These are phyloP conservation scores for Yamadazyma spencermartinsiae DNA, from an alignment of 1,139 yeast species.

Conservation along the genomic window DNA sequence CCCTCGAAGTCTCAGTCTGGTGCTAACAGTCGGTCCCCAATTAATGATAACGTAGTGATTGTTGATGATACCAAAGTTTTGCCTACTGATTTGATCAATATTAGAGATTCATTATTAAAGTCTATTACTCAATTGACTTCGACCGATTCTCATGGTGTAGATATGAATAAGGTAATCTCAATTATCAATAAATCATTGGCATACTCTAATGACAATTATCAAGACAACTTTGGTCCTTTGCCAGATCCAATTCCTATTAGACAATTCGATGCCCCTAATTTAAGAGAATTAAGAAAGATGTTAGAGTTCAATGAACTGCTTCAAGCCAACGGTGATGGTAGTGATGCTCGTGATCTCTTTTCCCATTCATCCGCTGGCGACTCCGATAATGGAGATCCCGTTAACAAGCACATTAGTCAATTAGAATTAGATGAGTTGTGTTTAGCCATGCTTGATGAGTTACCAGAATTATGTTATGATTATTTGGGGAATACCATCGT, in stretches of 20 bases:
- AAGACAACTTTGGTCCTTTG: conserved; percentile 61
- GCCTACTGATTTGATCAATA: conserved; percentile 28
- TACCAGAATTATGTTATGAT: conserved; percentile 90
- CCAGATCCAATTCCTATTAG: conserved; percentile 66
- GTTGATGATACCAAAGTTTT: conserved; percentile 12
- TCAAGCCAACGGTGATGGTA: conserved; percentile 4
- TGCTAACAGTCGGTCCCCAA: conserved; percentile 5
- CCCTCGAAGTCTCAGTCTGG: neutral
- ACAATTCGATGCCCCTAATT: conserved; percentile 84
- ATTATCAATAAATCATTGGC: conserved; percentile 31
- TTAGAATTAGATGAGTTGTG: conserved; percentile 81
- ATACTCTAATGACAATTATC: conserved; percentile 37
- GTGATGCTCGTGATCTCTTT: conserved; percentile 5
- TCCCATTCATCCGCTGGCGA: neutral
- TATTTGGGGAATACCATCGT: conserved; percentile 95
- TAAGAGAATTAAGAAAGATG: conserved; percentile 57
- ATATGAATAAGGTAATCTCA: conserved; percentile 32
- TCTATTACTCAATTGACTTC: conserved; percentile 22
- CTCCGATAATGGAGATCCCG: conserved; percentile 5
- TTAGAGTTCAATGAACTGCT: conserved; percentile 46
- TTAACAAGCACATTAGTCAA: conserved; percentile 26
- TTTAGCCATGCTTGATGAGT: conserved; percentile 80
- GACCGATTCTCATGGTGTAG: conserved; percentile 20
- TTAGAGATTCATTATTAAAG: conserved; percentile 25
- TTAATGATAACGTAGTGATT: conserved; percentile 3